Conservation (phyloP, 345 rosid genomes). For the Aurinia saxatilis region DNA sequence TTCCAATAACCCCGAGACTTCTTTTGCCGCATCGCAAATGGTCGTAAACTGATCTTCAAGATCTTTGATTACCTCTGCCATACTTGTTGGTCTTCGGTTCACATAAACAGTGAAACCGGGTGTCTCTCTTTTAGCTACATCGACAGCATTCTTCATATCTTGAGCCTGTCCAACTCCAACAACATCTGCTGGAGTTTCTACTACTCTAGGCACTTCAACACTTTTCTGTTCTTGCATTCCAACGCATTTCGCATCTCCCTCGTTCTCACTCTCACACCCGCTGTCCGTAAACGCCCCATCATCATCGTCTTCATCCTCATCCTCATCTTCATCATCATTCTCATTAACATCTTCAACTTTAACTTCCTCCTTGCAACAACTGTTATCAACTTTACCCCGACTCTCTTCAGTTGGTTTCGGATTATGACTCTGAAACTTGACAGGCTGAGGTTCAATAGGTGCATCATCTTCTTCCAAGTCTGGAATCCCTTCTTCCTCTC, state of each 20-base stretch:
- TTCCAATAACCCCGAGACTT: slow-evolving; percentile 73
- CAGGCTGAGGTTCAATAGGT: slow-evolving; percentile 45
- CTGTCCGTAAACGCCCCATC: slow-evolving; percentile 42
- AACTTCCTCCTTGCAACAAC: slow-evolving; percentile 52
- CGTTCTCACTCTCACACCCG: slow-evolving; percentile 36
- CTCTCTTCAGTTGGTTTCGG: slow-evolving; percentile 24
- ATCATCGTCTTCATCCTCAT: slow-evolving; percentile 30
- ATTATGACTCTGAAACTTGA: slow-evolving; percentile 28
- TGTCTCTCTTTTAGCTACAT: slow-evolving; percentile 42
- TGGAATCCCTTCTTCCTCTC: slow-evolving; percentile 97
- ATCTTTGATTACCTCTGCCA: slow-evolving; percentile 92
- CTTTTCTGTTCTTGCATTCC: slow-evolving; percentile 37
- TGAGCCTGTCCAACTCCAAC: slow-evolving; percentile 37
- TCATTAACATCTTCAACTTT: slow-evolving; percentile 66
- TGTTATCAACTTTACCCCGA: slow-evolving; percentile 28
- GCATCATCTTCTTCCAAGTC: slow-evolving; percentile 81
- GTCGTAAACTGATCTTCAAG: slow-evolving; percentile 69
- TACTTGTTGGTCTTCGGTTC: slow-evolving; percentile 82
- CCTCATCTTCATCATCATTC: slow-evolving; percentile 34
- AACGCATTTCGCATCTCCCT: slow-evolving; percentile 30
- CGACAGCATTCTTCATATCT: slow-evolving; percentile 41
- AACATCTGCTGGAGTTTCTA: slow-evolving; percentile 43
- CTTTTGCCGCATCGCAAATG: slow-evolving; percentile 64
- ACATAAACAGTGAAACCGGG: slow-evolving; percentile 91
- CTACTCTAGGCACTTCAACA: slow-evolving; percentile 38